A percentile compares a stretch with the other conserved stretches of the same genome.
Evolutionary conservation across 176 grass and related monocot genomes (phyloP).

Genomic region (Musa schizocarpa): DNA sequence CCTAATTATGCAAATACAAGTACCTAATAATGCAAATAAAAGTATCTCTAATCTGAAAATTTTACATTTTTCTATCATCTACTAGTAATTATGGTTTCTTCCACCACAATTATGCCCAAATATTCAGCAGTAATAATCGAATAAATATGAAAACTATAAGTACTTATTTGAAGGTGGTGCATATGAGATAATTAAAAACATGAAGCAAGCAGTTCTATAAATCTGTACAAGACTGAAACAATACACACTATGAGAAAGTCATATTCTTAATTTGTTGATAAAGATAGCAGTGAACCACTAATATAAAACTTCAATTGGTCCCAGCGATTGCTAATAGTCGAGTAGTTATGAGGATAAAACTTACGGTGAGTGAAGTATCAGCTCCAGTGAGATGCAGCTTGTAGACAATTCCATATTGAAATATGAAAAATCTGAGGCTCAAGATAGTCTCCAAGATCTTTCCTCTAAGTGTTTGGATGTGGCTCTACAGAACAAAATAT

Average conservation of each 20-base stretch:
- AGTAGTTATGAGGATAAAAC: background rate
- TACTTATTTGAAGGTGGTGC: too few relatives aligned
- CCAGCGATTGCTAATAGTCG: background rate
- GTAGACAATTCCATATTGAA: slow-evolving; percentile 96
- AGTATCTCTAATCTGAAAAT: too few relatives aligned
- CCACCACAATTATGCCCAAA: too few relatives aligned
- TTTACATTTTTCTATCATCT: too few relatives aligned
- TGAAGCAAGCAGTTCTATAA: background rate
- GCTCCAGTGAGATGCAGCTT: slow-evolving; percentile 55
- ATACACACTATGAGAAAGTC: background rate
- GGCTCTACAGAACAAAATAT: slow-evolving; percentile 35
- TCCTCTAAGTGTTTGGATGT: slow-evolving; percentile 74
- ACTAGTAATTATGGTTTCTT: too few relatives aligned
- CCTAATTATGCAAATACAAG: too few relatives aligned
- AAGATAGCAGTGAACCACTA: background rate
- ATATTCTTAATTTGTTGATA: background rate
- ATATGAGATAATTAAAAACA: too few relatives aligned
- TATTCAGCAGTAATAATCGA: too few relatives aligned
- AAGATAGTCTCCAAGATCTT: slow-evolving; percentile 85
- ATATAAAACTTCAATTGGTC: background rate
- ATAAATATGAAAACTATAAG: too few relatives aligned
- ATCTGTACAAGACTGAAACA: background rate
- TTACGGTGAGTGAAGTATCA: slow-evolving; percentile 85
- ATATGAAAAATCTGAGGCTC: slow-evolving; percentile 72
- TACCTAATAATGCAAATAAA: too few relatives aligned